Evolutionary conservation across 2,329 filamentous ascomycete species (phyloP).

Genomic region (Colletotrichum karsti): DNA sequence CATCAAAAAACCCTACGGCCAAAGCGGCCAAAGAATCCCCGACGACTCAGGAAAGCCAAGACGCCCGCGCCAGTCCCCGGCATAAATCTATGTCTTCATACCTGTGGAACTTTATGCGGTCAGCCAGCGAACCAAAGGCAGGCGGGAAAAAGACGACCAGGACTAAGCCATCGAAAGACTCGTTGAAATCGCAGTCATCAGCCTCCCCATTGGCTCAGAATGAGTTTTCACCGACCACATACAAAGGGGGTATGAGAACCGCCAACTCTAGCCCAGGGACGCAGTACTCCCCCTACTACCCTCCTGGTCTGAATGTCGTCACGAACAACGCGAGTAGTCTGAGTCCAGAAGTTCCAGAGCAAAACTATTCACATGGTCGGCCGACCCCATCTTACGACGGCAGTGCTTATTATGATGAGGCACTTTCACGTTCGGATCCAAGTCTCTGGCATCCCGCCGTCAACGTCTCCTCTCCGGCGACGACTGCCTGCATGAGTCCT

Average conservation of each 20-base stretch:
- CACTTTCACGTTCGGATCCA: slow-evolving; percentile 3
- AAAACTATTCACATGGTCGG: slow-evolving; percentile 31
- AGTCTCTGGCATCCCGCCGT: slow-evolving; percentile 2
- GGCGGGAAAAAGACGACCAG: background rate
- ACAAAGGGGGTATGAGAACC: slow-evolving; percentile 35
- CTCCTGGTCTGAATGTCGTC: slow-evolving; percentile 31
- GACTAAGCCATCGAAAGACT: background rate
- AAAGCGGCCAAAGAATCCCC: background rate
- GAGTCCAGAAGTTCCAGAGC: background rate
- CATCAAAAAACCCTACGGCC: background rate
- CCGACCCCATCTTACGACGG: background rate
- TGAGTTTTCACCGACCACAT: background rate
- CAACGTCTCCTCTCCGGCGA: slow-evolving; percentile 33
- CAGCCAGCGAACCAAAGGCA: background rate
- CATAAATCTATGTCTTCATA: background rate
- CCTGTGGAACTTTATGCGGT: background rate
- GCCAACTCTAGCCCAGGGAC: slow-evolving; percentile 41
- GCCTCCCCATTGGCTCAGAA: too few species aligned
- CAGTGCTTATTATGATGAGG: background rate
- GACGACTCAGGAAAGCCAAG: background rate
- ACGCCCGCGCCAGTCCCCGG: background rate
- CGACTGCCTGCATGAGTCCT: slow-evolving; percentile 30
- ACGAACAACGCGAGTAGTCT: slow-evolving; percentile 13
- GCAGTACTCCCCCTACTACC: slow-evolving; percentile 35
- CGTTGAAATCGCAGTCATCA: background rate